Percentiles rank a stretch among this genome's conserved stretches.
Evolutionary conservation across 192 early-diverging fungal species (phyloP).

Genomic region (Coemansia sp.): DNA sequence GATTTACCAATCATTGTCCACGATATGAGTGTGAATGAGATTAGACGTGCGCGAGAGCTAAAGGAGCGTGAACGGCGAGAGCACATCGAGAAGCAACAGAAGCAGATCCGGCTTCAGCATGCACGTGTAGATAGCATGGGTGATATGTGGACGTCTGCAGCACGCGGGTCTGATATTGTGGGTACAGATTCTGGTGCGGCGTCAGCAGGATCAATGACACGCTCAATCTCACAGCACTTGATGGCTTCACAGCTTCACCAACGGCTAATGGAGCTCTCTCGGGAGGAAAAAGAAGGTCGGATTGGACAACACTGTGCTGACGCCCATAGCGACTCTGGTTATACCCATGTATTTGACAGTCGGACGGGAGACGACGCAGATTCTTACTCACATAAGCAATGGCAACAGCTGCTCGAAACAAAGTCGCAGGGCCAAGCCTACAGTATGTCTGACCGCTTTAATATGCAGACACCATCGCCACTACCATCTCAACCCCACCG

Average conservation of each 20-base stretch:
- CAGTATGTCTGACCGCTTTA: not conserved
- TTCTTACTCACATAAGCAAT: not conserved
- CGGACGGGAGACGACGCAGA: not conserved
- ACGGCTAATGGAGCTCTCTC: conserved; percentile 40
- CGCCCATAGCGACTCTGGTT: not conserved
- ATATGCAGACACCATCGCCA: conserved; percentile 3
- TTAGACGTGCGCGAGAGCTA: conserved; percentile 30
- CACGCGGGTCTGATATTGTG: not conserved
- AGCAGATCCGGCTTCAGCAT: conserved; percentile 42
- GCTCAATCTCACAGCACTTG: conserved; percentile 30
- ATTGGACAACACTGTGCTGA: not conserved
- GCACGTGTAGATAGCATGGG: conserved; percentile 14
- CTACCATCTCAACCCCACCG: conserved; percentile 7
- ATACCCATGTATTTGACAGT: not conserved
- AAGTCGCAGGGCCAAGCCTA: not conserved
- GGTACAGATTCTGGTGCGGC: conserved; percentile 29
- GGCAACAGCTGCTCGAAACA: not conserved
- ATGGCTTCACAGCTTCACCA: conserved; percentile 48
- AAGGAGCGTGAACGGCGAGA: conserved; percentile 52
- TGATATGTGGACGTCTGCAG: conserved; percentile 14
- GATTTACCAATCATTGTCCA: conserved; percentile 94
- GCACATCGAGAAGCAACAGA: conserved; percentile 61
- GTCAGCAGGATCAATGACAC: conserved; percentile 22
- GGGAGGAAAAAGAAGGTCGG: not conserved
- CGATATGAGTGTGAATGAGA: conserved; percentile 66